Base-by-base conservation (phyloP, 306 rosid species). In the Geum urbanum region DNA sequence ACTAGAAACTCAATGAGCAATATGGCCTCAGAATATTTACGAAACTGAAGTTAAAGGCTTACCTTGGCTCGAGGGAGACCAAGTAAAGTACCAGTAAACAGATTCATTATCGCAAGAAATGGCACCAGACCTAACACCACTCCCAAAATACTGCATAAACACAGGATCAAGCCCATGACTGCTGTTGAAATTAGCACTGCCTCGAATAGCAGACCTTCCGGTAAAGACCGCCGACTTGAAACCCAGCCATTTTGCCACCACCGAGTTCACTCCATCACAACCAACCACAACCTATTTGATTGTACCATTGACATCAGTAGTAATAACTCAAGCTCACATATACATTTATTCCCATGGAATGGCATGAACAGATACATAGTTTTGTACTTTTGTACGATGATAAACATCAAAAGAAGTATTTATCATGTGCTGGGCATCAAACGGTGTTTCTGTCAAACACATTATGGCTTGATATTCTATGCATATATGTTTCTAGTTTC, bases 181-280 rank as follows among this genome's bases (percentile, higher is more conserved):
- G 43, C 4, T 64, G 8, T 75, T n/a, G 14, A 58, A 72, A 22
- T 72, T 65, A 1, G 66, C 55, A 73, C 63, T 67, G 0, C 98
- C 98, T 19, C 98, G 82, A 1, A 85, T 64, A 40, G 84, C 92
- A 64, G 15, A 73, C 77, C 96, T 87, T 5, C 85, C 74, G 3
- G 85, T 41, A 72, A 53, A 76, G n/a, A 78, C 46, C 0, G 92
- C 80, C 24, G 74, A 72, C 56, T 85, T 82, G 61, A 92, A 89
- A 35, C 88, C 91, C 5, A 92, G 59, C 88, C 96, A 88, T 75
- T 79, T 86, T 54, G 88, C 86, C 10, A 88, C 98, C 64, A 68
- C 15, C 0, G 98, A 90, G 79, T 92, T 92, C 62, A 92, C 88
- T 77, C 98, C 92, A 78, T 92, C 98, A 77, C 88, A 85, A 13